Evolutionary conservation across 768 basidiomycete genomes (phyloP).

Genomic region (Lyophyllum atratum): DNA sequence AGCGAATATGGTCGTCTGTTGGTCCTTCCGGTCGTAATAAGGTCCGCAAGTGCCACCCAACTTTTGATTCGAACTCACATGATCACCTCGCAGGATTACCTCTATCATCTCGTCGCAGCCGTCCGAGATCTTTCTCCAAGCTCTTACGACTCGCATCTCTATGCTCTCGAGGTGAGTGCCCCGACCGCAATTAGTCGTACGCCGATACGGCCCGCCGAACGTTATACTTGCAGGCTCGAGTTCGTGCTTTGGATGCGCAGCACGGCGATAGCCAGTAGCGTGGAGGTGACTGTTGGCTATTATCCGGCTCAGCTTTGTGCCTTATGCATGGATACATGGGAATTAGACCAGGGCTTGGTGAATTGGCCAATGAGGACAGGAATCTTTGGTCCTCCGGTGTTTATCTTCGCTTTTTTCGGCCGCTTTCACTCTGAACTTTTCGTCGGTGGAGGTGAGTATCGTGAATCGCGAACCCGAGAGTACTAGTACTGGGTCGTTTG

Average conservation of each 20-base stretch:
- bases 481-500: no score
- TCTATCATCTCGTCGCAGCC: conserved; percentile 74
- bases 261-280: not conserved
- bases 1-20: conserved; percentile 68
- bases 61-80: not conserved
- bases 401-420: no score
- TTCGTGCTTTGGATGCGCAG: conserved; percentile 20
- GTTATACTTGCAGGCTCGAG: conserved; percentile 9
- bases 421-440: no score
- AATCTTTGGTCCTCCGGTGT: no score
- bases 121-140: conserved; percentile 74
- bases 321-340: not conserved
- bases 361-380: no score
- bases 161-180: conserved; percentile 66
- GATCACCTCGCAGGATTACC: conserved; percentile 65
- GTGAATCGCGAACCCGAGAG: no score
- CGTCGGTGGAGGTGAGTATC: no score
- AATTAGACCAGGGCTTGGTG: not conserved
- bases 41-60: conserved; percentile 38
- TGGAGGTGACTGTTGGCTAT: not conserved
- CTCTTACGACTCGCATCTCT: conserved; percentile 76
- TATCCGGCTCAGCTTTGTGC: no score
- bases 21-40: conserved; percentile 94
- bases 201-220: no score
- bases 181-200: no score